Evolutionary conservation across 345 rosid genomes (phyloP), one percentile per base, ranked within the genome.

Genomic region (Melastoma malabathricum): DNA sequence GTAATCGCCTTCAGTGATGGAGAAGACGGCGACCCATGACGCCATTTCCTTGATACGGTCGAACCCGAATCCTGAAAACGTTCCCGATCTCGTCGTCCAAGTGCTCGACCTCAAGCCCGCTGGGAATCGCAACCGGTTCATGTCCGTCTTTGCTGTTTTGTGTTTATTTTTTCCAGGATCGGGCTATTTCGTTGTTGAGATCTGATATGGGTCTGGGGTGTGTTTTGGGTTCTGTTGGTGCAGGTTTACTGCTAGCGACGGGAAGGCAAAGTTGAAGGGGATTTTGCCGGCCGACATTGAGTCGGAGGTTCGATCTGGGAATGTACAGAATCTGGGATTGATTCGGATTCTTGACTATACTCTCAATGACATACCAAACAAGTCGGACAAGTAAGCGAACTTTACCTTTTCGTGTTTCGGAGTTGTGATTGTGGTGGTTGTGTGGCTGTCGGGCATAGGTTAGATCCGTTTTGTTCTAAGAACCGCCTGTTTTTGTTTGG

Each of bases 231-330:
- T 15, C 20, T 20, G 13, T 16, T 10, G 46, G 62, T 50, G 25
- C 59, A 90, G 98, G 54, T 86, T 90, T 64, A 79, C 54, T 56
- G 98, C 94, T 1, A 84, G 64, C 20, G 96, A 90, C 54, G 98
- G 98, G 5, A 90, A 70, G 64, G 64, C 45, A 63, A 86, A 69
- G 17, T 44, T 86, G 4, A 82, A 74, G 59, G 89, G 86, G 0
- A 78, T 83, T 29, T 71, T 89, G 20, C 81, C 78, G n/a, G 68
- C 94, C 2, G 73, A 75, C 13, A 17, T 72, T 25, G 73, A 87
- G 2, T 56, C 86, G 23, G 94, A 89, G 25, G 68, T 89, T 6
- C 63, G 73, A 3, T 73, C 89, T 0, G 87, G 92, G 19, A 80
- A 68, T 13, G 80, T 86, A 5, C 96, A 90, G 58, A 82, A 86